Percentiles rank a stretch among this genome's conserved stretches.
Conservation (phyloP, 176 grass and related monocot species). For the Alloteropsis semialata region DNA sequence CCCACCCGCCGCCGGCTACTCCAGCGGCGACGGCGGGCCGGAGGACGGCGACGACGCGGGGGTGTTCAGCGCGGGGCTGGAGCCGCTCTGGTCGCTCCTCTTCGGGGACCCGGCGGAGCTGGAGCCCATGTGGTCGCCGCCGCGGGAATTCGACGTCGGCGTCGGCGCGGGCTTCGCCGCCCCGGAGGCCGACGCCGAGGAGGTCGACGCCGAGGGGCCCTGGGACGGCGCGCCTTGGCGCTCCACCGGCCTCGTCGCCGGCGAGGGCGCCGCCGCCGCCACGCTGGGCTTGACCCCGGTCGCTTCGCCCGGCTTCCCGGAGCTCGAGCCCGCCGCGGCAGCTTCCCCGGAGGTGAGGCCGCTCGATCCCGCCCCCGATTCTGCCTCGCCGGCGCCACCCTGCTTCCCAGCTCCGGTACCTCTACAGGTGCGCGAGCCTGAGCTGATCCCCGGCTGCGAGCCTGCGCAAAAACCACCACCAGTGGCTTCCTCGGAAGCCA, state of each 20-base stretch:
- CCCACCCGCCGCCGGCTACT: background rate
- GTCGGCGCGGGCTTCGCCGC: conserved; percentile 27
- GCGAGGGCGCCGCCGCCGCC: conserved; percentile 11
- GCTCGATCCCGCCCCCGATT: background rate
- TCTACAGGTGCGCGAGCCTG: conserved; percentile 1
- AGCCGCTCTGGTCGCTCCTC: conserved; percentile 33
- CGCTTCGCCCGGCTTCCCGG: background rate
- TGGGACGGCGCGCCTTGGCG: conserved; percentile 44
- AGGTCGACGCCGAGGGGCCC: conserved; percentile 30
- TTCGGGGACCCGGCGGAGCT: conserved; percentile 42
- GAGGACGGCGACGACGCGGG: conserved; percentile 1
- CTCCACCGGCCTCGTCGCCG: conserved; percentile 36
- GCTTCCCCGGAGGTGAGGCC: conserved; percentile 3
- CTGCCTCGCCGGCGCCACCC: background rate
- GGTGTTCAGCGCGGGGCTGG: conserved; percentile 16
- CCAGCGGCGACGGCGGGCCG: background rate
- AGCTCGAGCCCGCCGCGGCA: background rate
- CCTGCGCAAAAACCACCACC: background rate
- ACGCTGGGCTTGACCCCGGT: background rate
- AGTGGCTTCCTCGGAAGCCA: conserved; percentile 17
- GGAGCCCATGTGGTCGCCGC: conserved; percentile 52
- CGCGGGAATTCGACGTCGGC: conserved; percentile 38
- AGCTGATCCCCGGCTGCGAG: background rate
- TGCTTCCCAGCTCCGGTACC: conserved; percentile 14
- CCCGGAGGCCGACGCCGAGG: conserved; percentile 26